Evolutionary conservation across 2,329 filamentous ascomycete species (phyloP).

Genomic region (Dothistroma septosporum): DNA sequence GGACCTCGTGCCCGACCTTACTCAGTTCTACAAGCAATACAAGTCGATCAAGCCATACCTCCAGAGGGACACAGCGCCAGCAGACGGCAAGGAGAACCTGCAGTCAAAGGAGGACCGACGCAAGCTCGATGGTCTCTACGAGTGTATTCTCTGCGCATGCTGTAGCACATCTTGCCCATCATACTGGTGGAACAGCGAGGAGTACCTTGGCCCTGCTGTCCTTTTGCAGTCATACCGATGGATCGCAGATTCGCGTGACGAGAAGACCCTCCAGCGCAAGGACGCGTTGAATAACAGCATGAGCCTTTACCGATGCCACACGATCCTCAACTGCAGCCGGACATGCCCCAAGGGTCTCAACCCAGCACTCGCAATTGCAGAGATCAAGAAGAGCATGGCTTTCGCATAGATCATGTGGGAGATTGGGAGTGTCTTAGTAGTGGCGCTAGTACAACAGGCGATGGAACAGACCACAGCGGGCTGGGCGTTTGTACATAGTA

Average conservation of each 20-base stretch:
- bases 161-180: constrained; percentile 99
- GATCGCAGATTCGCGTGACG: constrained; percentile 91
- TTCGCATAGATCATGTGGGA: constrained; percentile 32
- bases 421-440: not conserved
- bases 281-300: constrained; percentile 94
- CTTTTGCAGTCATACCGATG: constrained; percentile 97
- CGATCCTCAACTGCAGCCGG: constrained; percentile 96
- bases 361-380: constrained; percentile 88
- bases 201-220: constrained; percentile 95
- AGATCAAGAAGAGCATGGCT: constrained; percentile 98
- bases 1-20: constrained; percentile 95
- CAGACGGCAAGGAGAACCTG: constrained; percentile 85
- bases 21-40: constrained; percentile 99
- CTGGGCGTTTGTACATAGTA: constrained; percentile 1
- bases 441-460: not conserved
- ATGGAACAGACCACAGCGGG: not conserved
- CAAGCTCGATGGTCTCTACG: constrained; percentile 97
- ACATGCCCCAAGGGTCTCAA: constrained; percentile 98
- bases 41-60: constrained; percentile 99
- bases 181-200: constrained; percentile 99
- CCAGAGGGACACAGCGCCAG: constrained; percentile 78
- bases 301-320: constrained; percentile 98
- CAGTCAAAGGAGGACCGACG: constrained; percentile 88
- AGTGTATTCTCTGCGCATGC: constrained; percentile 99
- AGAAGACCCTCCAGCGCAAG: constrained; percentile 83